Conservation (phyloP, 129 eudicot species). For the Kitagawia praeruptora region DNA sequence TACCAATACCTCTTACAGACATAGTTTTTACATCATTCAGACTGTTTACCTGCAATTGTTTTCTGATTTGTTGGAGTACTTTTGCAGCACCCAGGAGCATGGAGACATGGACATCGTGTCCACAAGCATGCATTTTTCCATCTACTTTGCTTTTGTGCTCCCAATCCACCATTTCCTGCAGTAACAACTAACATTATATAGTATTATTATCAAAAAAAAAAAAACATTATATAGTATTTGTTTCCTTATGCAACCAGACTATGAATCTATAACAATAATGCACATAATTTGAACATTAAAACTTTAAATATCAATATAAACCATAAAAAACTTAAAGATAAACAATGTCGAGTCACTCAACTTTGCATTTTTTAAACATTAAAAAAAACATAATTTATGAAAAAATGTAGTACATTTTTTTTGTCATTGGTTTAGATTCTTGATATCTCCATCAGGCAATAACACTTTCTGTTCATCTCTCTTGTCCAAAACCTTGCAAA, state of each 20-base stretch:
- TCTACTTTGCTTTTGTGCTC: slow-evolving; percentile 63
- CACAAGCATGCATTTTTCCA: slow-evolving; percentile 93
- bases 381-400: no score
- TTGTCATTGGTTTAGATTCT: no score
- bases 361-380: no score
- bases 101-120: slow-evolving; percentile 76
- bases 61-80: slow-evolving; percentile 42
- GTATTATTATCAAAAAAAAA: no score
- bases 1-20: no score
- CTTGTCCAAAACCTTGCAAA: not conserved
- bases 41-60: slow-evolving; percentile 26
- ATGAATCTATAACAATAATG: no score
- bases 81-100: slow-evolving; percentile 97
- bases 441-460: not conserved
- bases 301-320: no score
- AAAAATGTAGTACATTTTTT: no score
- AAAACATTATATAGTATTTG: not conserved
- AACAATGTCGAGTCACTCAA: no score
- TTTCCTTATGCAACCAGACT: not conserved
- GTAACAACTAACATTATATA: not conserved
- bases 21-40: not conserved
- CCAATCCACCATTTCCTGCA: slow-evolving; percentile 68
- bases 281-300: no score
- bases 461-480: not conserved
- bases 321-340: no score